phyloP scores from a whole-genome alignment of 192 early-diverging fungal species.

The Geosiphon pyriformis region DNA sequence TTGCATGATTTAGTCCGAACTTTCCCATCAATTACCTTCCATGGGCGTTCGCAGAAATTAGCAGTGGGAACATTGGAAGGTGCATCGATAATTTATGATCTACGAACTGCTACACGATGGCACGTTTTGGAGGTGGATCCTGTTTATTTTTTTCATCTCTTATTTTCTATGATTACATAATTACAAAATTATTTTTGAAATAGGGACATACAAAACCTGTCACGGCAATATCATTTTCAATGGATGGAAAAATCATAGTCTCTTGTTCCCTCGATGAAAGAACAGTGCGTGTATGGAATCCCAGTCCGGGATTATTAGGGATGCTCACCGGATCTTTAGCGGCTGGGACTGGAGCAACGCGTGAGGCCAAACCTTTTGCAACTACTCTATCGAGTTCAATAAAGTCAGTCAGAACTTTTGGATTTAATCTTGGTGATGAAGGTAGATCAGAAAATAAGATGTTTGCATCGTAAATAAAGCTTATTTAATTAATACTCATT shows the following conservation, averaged over 20 bases:
- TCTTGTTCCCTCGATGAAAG: slow-evolving; percentile 66
- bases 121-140: slow-evolving; percentile 74
- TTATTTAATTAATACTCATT: background rate
- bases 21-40: slow-evolving; percentile 72
- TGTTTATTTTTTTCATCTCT: background rate
- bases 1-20: slow-evolving; percentile 58
- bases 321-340: slow-evolving; percentile 48
- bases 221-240: slow-evolving; percentile 68
- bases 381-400: slow-evolving; percentile 11
- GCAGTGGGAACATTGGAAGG: slow-evolving; percentile 74
- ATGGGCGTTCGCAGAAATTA: slow-evolving; percentile 66
- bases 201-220: slow-evolving; percentile 67
- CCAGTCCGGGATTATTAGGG: slow-evolving; percentile 63
- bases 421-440: slow-evolving; percentile 29
- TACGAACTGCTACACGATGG: slow-evolving; percentile 73
- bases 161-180: background rate
- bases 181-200: background rate
- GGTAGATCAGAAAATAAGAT: slow-evolving; percentile 25
- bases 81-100: slow-evolving; percentile 69
- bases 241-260: slow-evolving; percentile 70
- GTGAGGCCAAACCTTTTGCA: slow-evolving; percentile 9
- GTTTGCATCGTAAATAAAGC: no score
- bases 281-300: slow-evolving; percentile 70
- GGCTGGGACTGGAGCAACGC: slow-evolving; percentile 1
- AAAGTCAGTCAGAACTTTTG: slow-evolving; percentile 24